Base-by-base conservation (phyloP, 345 rosid genomes). In the Rhizophora apiculata region DNA sequence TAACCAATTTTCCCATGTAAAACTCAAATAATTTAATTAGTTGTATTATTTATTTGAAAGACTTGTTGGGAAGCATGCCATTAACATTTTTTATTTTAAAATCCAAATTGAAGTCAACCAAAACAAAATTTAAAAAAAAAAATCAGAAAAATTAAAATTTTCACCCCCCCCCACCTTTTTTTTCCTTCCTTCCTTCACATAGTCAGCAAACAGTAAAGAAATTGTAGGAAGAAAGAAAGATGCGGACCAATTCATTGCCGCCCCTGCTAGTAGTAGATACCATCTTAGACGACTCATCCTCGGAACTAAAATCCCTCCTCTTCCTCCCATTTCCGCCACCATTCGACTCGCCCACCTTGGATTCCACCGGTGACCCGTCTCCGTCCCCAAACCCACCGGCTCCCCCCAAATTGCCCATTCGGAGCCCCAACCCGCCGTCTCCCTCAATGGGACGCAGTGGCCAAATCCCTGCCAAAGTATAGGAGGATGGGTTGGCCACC, bases 331-430 rank as follows among this genome's bases (percentile, higher is more conserved):
- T 67, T 63, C 87, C 87, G 66, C 87, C 86, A 3, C 85, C 88
- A 69, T 89, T 88, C 68, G 85, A 88, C 78, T 87, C 95, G 16
- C 95, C 89, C 68, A 91, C 83, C 0, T 96, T 86, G 16, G 98
- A 91, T 71, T 88, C 97, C 84, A 89, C 96, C 43, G 60, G 67
- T 6, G 92, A 87, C 52, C 80, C 85, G 68, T 85, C 94, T 68
- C 83, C 68, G 29, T 68, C 76, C 39, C 78, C 78, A 37, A 58
- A 55, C 57, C 58, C 68, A 4, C 16, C 18, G 49, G 49, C 4
- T 3, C 18, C 34, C 18, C 52, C 57, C 64, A 87, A 73, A 71
- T 78, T 78, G 62, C 87, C 87, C 74, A 86, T 72, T 57, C 89
- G 85, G 72, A 81, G 82, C 19, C 93, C 96, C 68, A 80, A 75